Percentiles rank a stretch among this genome's conserved stretches.
Evolutionary conservation across 805 yeast genomes (phyloP).

Genomic region (Ogataea siamensis): DNA sequence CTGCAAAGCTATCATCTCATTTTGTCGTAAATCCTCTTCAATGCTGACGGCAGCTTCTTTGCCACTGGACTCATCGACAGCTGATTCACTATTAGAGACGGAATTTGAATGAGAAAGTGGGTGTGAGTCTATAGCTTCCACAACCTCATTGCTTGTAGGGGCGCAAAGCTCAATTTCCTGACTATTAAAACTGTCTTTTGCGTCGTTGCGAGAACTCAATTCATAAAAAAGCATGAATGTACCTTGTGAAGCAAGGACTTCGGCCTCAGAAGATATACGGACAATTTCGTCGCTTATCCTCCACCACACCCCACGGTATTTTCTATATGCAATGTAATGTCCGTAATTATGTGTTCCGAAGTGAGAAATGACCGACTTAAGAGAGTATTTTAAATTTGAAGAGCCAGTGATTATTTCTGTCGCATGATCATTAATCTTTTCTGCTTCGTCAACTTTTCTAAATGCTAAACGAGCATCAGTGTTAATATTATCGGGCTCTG

Average conservation of each 20-base stretch:
- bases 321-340: conserved; percentile 90
- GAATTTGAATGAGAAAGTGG: conserved; percentile 2
- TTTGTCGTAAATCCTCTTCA: conserved; percentile 22
- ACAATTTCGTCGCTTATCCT: conserved; percentile 89
- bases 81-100: neutral
- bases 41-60: neutral
- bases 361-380: conserved; percentile 87
- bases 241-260: conserved; percentile 79
- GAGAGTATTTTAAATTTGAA: conserved; percentile 56
- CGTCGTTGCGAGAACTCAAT: conserved; percentile 31
- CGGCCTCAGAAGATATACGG: conserved; percentile 72
- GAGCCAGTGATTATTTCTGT: conserved; percentile 7
- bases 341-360: conserved; percentile 97
- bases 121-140: neutral
- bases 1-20: conserved; percentile 22
- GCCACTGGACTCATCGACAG: neutral
- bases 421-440: conserved; percentile 20
- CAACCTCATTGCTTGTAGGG: conserved; percentile 9
- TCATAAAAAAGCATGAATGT: conserved; percentile 94
- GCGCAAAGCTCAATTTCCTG: conserved; percentile 10
- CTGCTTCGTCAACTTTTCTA: conserved; percentile 53
- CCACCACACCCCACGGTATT: conserved; percentile 88
- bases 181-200: conserved; percentile 14
- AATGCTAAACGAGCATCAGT: conserved; percentile 78
- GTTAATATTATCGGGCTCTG: conserved; percentile 66